Percentiles rank a stretch among this genome's conserved stretches.
Evolutionary conservation across 495 filamentous ascomycete species (phyloP).

Genomic region (Neurospora sp.): DNA sequence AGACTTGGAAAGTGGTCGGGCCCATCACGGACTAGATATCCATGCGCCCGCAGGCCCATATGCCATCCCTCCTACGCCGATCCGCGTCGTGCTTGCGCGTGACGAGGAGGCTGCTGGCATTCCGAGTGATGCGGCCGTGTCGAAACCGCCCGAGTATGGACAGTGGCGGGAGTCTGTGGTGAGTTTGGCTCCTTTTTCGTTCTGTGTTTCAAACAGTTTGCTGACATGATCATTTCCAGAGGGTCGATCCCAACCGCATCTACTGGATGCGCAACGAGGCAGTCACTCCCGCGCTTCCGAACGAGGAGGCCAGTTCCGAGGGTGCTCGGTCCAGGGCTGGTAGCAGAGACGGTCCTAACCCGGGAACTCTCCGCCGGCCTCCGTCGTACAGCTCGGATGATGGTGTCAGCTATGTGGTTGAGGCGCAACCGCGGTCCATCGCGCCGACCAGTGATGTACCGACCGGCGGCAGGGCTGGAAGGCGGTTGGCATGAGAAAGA

Average conservation of each 20-base stretch:
- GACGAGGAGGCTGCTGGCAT: conserved; percentile 52
- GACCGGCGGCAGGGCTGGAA: conserved; percentile 21
- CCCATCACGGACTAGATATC: neutral
- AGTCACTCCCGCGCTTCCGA: conserved; percentile 3
- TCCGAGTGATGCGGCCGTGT: conserved; percentile 41
- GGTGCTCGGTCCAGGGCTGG: neutral
- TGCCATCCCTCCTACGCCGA: conserved; percentile 51
- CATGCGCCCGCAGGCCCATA: conserved; percentile 28
- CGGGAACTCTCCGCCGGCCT: conserved; percentile 35
- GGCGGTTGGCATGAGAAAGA: conserved; percentile 6
- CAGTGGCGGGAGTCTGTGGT: conserved; percentile 76
- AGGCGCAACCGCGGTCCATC: conserved; percentile 47
- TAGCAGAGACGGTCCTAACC: conserved; percentile 5
- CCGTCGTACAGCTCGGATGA: conserved; percentile 66
- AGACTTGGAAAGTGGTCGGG: neutral
- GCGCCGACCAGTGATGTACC: conserved; percentile 32
- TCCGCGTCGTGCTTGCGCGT: conserved; percentile 49
- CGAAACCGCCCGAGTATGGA: conserved; percentile 80
- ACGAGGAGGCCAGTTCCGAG: neutral
- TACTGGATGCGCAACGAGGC: conserved; percentile 62
- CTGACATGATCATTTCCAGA: conserved; percentile 31
- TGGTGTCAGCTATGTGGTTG: conserved; percentile 57
- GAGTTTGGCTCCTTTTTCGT: conserved; percentile 34
- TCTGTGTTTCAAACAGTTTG: too few species aligned
- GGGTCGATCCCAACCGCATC: conserved; percentile 69